phyloP scores from a whole-genome alignment of 441 rosid species.

The Arabidopsis lyrata region DNA sequence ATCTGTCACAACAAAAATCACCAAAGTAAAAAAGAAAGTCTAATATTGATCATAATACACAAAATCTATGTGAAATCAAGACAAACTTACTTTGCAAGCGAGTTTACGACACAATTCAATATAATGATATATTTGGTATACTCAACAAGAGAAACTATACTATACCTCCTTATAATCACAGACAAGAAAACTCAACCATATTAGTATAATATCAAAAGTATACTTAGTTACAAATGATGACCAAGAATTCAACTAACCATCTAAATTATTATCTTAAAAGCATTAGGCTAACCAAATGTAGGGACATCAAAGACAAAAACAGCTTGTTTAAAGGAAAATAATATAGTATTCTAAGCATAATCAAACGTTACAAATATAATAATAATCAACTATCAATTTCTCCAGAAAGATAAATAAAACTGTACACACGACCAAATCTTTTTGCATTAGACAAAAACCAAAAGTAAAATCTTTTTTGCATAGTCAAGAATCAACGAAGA shows the following conservation, averaged over 20 bases:
- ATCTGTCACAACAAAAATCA: conserved; percentile 70
- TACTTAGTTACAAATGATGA: conserved; percentile 41
- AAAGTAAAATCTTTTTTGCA: conserved; percentile 13
- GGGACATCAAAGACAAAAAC: conserved; percentile 41
- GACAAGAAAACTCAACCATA: conserved; percentile 27
- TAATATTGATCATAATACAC: neutral
- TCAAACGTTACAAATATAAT: conserved; percentile 24
- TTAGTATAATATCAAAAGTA: conserved; percentile 33
- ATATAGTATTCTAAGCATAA: conserved; percentile 29
- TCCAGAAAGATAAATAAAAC: conserved; percentile 17
- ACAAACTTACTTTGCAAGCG: conserved; percentile 29
- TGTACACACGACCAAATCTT: conserved; percentile 37
- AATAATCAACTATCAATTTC: conserved; percentile 19
- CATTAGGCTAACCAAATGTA: conserved; percentile 39
- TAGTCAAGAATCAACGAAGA: conserved; percentile 40
- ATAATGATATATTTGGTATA: conserved; percentile 14
- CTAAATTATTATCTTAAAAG: conserved; percentile 40
- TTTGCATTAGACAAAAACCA: conserved; percentile 24
- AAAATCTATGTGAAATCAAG: neutral
- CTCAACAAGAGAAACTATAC: conserved; percentile 17
- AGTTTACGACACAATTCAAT: conserved; percentile 31
- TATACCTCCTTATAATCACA: conserved; percentile 6
- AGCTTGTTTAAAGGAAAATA: conserved; percentile 34
- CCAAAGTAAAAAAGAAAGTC: conserved; percentile 36
- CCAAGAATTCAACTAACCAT: conserved; percentile 47